Evolutionary conservation across 345 rosid genomes (phyloP).

Genomic region (Lepidium aucheri): DNA sequence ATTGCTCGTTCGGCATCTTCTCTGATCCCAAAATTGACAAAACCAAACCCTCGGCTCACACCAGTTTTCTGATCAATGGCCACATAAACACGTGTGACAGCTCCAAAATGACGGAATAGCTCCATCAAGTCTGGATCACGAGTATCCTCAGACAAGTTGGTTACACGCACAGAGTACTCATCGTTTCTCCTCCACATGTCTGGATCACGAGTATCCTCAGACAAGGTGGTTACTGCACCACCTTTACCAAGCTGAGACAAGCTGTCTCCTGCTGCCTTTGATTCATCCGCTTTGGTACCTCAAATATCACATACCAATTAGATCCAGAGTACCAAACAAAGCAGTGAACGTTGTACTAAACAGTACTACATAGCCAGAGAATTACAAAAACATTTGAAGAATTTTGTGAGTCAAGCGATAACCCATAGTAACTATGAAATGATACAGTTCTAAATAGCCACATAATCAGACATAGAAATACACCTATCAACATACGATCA

Average conservation of each 20-base stretch:
- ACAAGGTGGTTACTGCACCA: conserved; percentile 75
- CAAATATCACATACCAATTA: not conserved
- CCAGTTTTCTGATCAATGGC: conserved; percentile 88
- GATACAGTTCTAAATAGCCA: not conserved
- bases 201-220: conserved; percentile 82
- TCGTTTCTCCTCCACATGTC: conserved; percentile 85
- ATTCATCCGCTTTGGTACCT: conserved; percentile 71
- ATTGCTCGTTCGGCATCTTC: conserved; percentile 89
- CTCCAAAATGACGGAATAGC: conserved; percentile 78
- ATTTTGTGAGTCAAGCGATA: not conserved
- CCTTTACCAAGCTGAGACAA: conserved; percentile 61
- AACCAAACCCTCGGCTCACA: conserved; percentile 86
- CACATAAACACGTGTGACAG: conserved; percentile 74
- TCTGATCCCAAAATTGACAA: conserved; percentile 74
- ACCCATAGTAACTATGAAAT: not conserved
- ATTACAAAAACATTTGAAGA: not conserved
- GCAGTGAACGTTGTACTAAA: not conserved
- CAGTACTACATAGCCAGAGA: not conserved
- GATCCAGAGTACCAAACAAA: no score
- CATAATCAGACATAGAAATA: not conserved
- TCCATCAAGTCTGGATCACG: conserved; percentile 73
- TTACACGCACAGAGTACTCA: conserved; percentile 83
- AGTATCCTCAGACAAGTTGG: conserved; percentile 85
- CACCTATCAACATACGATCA: not conserved
- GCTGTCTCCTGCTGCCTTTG: conserved; percentile 45